Conservation (phyloP, 2,329 filamentous ascomycete species). For the Ophiocordyceps camponoti-rufipedis region DNA sequence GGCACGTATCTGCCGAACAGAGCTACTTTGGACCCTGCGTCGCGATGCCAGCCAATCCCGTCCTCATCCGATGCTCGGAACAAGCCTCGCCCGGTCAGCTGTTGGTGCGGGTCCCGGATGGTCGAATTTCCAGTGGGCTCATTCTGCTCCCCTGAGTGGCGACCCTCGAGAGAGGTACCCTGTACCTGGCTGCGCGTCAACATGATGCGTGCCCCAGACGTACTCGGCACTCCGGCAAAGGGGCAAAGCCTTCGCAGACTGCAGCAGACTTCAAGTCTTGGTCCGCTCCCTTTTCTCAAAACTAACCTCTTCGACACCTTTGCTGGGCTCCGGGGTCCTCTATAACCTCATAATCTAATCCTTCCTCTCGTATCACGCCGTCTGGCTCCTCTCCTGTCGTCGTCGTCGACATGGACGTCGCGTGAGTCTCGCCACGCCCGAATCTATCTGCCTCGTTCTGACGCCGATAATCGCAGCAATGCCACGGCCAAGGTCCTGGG, state of each 20-base stretch:
- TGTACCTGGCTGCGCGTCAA: not conserved
- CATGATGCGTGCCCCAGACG: not conserved
- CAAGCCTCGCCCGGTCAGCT: not conserved
- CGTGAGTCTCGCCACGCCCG: not conserved
- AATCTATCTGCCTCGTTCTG: not conserved
- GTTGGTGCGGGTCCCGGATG: not conserved
- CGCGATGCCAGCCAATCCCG: not conserved
- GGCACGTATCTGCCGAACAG: no score
- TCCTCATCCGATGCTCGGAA: not conserved
- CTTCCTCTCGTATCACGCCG: not conserved
- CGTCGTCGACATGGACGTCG: not conserved
- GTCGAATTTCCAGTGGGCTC: not conserved
- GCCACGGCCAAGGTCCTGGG: conserved; percentile 26
- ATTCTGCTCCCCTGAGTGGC: not conserved
- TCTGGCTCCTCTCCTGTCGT: not conserved
- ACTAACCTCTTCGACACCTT: not conserved
- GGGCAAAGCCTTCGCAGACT: no score
- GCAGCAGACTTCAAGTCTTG: no score
- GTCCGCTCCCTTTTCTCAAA: not conserved
- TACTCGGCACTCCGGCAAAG: not conserved
- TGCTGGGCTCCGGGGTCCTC: not conserved
- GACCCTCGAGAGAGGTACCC: not conserved
- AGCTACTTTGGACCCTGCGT: no score
- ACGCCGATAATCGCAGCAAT: conserved; percentile 23
- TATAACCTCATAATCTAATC: not conserved